Percentiles rank a stretch among this genome's conserved stretches.
Evolutionary conservation across 176 grass and related monocot species (phyloP).

Genomic region (Sorghum bicolor): Sorghum_bicolor_NCBIv3 NC_012875.2:56338501-56339000

Average conservation of each 20-base stretch:
- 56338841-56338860: background rate
- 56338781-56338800: background rate
- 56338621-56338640: too few relatives aligned
- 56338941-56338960: background rate
- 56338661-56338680: too few relatives aligned
- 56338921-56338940: background rate
- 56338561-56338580: too few relatives aligned
- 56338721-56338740: background rate
- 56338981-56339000: background rate
- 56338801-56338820: background rate
- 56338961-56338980: background rate
- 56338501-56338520: too few relatives aligned
- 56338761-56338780: background rate
- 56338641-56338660: too few relatives aligned
- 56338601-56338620: too few relatives aligned
- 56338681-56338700: too few relatives aligned
- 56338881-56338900: background rate
- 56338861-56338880: background rate
- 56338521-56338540: too few relatives aligned
- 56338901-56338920: too few relatives aligned
- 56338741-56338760: background rate
- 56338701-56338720: background rate
- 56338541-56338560: too few relatives aligned
- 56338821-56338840: background rate
- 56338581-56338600: background rate